Evolutionary conservation across 1,139 yeast genomes (phyloP).

Genomic region (Taiozyma onychis): DNA sequence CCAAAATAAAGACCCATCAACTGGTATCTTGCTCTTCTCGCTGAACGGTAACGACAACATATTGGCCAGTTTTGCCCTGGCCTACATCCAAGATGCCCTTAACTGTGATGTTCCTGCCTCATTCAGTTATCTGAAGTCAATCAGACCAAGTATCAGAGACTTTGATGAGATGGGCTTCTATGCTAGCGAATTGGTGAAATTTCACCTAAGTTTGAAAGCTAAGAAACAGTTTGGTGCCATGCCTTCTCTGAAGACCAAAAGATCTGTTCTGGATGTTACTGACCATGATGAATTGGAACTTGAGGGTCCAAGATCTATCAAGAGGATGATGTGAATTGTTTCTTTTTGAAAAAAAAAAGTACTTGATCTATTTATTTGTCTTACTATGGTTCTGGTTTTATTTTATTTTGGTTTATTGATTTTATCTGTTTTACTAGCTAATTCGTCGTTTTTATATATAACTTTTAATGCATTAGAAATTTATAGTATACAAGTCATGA

Average conservation of each 20-base stretch:
- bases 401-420: neutral
- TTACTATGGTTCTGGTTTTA: neutral
- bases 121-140: constrained; percentile 18
- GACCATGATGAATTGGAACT: constrained; percentile 21
- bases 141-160: constrained; percentile 21
- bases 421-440: neutral
- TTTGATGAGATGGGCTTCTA: constrained; percentile 20
- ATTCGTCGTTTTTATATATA: neutral
- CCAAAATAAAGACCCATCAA: constrained; percentile 19
- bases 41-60: constrained; percentile 25
- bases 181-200: constrained; percentile 19
- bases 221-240: constrained; percentile 14
- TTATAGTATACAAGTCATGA: neutral
- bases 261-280: constrained; percentile 18
- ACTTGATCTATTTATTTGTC: neutral
- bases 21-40: constrained; percentile 22
- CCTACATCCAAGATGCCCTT: constrained; percentile 20
- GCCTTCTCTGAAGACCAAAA: constrained; percentile 13
- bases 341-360: neutral
- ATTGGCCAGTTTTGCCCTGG: constrained; percentile 17
- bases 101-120: constrained; percentile 20
- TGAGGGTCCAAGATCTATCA: constrained; percentile 19
- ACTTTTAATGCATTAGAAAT: neutral
- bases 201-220: constrained; percentile 15
- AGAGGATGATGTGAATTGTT: constrained; percentile 13